Conservation (phyloP, 495 filamentous ascomycete species). For the Neurospora sp. region DNA sequence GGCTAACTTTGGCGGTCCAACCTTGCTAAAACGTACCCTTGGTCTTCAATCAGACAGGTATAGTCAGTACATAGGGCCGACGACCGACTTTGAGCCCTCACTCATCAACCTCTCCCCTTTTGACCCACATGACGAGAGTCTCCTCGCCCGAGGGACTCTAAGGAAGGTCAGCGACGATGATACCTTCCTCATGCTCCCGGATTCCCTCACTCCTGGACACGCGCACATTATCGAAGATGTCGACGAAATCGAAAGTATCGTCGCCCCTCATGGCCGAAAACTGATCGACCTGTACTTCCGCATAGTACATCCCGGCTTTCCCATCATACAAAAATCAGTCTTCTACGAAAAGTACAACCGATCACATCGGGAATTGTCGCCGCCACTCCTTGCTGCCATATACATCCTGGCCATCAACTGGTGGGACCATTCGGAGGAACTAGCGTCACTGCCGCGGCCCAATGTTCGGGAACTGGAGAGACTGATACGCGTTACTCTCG, state of each 20-base stretch:
- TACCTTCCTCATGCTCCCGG: constrained; percentile 73
- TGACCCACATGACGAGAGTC: constrained; percentile 61
- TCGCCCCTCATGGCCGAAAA: constrained; percentile 69
- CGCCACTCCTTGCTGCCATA: constrained; percentile 75
- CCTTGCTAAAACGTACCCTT: constrained; percentile 52
- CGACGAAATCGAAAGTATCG: constrained; percentile 71
- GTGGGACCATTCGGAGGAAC: constrained; percentile 63
- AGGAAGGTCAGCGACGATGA: constrained; percentile 73
- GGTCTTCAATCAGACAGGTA: constrained; percentile 53
- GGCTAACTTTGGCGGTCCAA: constrained; percentile 51
- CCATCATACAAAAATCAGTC: constrained; percentile 77
- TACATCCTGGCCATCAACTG: constrained; percentile 88
- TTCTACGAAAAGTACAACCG: constrained; percentile 78
- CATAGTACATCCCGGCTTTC: constrained; percentile 80
- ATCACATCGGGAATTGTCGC: constrained; percentile 67
- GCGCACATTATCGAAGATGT: constrained; percentile 53
- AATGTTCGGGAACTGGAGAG: constrained; percentile 69
- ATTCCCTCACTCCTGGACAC: constrained; percentile 50
- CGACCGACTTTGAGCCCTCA: constrained; percentile 63
- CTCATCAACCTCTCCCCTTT: constrained; percentile 63
- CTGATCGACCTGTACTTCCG: constrained; percentile 83
- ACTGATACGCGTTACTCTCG: constrained; percentile 60
- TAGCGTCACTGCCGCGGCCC: constrained; percentile 54
- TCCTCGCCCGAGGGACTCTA: constrained; percentile 55
- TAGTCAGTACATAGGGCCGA: constrained; percentile 56